These are phyloP conservation scores for Ramularia endophylla DNA, from an alignment of 2,329 filamentous ascomycete species.

Conservation along the genomic window DNA sequence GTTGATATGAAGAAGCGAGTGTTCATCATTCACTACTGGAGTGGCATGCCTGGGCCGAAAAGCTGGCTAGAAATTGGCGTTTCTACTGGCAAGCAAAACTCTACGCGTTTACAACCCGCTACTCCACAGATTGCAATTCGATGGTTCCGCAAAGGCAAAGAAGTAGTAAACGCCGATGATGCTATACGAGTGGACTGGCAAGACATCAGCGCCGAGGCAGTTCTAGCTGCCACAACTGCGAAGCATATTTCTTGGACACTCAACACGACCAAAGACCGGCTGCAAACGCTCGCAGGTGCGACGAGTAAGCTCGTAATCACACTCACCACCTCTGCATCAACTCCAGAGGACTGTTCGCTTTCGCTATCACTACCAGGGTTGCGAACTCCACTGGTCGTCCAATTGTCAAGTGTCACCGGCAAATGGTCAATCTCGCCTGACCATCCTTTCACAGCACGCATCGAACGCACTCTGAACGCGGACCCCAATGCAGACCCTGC, in stretches of 20 bases:
- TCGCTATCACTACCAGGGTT: constrained; percentile 63
- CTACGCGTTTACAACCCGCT: constrained; percentile 25
- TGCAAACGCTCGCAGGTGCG: constrained; percentile 41
- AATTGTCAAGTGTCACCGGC: constrained; percentile 75
- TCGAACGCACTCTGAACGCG: constrained; percentile 62
- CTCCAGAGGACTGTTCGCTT: constrained; percentile 63
- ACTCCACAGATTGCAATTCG: constrained; percentile 50
- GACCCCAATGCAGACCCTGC: constrained; percentile 37
- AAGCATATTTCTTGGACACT: constrained; percentile 69
- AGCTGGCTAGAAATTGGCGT: constrained; percentile 90
- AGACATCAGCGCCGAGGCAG: constrained; percentile 64
- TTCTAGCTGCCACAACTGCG: constrained; percentile 69
- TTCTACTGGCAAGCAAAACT: constrained; percentile 51
- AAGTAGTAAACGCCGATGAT: constrained; percentile 57
- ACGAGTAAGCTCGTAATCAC: constrained; percentile 23
- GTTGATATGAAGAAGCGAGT: constrained; percentile 76
- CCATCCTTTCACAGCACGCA: constrained; percentile 35
- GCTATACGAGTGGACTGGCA: constrained; percentile 59
- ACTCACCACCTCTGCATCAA: constrained; percentile 52
- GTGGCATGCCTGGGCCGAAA: constrained; percentile 62
- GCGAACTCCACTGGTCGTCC: constrained; percentile 51
- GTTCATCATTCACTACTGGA: constrained; percentile 89
- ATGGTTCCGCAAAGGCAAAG: constrained; percentile 81
- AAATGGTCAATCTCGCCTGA: constrained; percentile 61
- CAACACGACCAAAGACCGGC: constrained; percentile 55